Percentiles rank a stretch among this genome's conserved stretches.
phyloP scores from a whole-genome alignment of 177 flowering plant species.

The Tripterygium wilfordii region DNA sequence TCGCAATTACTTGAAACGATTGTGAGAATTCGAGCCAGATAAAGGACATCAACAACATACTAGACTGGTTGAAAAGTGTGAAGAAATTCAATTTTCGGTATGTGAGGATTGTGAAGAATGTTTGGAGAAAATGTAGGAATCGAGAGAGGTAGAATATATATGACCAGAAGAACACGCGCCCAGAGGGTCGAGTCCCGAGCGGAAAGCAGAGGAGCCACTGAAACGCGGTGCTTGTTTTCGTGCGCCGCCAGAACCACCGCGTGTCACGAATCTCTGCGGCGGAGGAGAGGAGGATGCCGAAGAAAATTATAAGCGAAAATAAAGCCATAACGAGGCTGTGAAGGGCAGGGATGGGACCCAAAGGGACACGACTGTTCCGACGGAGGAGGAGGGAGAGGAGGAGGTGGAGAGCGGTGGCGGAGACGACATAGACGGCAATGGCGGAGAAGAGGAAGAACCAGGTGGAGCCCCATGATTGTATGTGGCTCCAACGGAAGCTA shows the following conservation, averaged over 20 bases:
- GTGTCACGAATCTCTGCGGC: conserved; percentile 83
- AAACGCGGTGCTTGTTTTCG: conserved; percentile 52
- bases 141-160: conserved; percentile 77
- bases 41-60: conserved; percentile 49
- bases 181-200: conserved; percentile 80
- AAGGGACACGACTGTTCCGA: conserved; percentile 42
- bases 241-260: conserved; percentile 76
- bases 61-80: conserved; percentile 51
- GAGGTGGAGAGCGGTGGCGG: conserved; percentile 41
- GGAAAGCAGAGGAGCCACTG: conserved; percentile 96
- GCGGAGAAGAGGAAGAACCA: conserved; percentile 79
- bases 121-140: conserved; percentile 56
- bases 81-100: conserved; percentile 38
- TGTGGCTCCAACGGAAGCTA: conserved; percentile 69
- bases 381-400: conserved; percentile 23
- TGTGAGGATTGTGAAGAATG: conserved; percentile 45
- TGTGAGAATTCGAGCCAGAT: conserved; percentile 92
- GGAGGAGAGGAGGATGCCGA: conserved; percentile 62
- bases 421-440: conserved; percentile 38
- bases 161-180: conserved; percentile 96
- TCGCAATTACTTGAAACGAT: conserved; percentile 75
- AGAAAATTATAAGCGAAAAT: conserved; percentile 48
- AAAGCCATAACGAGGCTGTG: conserved; percentile 60
- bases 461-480: conserved; percentile 71
- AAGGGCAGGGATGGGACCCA: conserved; percentile 74